Base-by-base conservation (phyloP, 2,329 filamentous ascomycete species). In the Massarina eburnea region DNA sequence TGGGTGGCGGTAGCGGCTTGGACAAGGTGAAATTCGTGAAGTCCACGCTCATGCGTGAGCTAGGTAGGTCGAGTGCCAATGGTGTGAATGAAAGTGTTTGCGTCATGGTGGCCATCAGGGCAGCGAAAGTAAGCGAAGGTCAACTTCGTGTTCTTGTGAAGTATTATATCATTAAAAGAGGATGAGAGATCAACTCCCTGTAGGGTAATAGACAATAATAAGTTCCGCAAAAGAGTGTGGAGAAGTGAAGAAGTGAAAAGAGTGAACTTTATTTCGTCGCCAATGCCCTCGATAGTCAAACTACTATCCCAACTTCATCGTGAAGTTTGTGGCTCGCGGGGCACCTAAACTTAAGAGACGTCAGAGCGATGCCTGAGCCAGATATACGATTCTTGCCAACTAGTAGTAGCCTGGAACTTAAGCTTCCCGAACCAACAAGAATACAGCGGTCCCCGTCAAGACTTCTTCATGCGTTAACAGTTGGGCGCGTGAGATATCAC, bases 31-130 rank as follows among this genome's bases (percentile, higher is more conserved):
- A 54, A 8, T 37, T 54, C 1, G 51, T 33, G 27, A 60, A 60
- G 42, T 61, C 54, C 9, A 59, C 49, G 38, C 57, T 57, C 47
- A 59, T 57, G 24, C 53, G 57, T 45, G 49, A 48, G 42, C 49
- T 57, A 7, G 59, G 59, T 8, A 62, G 48, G n/a, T 53, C 39
- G n/a, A 61, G 51, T 22, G 57, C 49, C 8, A 61, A 51, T 30
- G 48, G 43, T 12, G 49, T 46, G 19, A 52, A 51, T 21, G 54
- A 44, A 30, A 48, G 41, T 48, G 42, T 34, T 22, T 52, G 34
- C 20, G 54, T 43, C 57, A 62, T 61, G 8, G 8, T 46, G 43
- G 33, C 27, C 34, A 53, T 54, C 49, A 46, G 17, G 9, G 27
- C 45, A 43, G 21, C 18, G 34, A 38, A 14, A 26, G 27, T 14